Evolutionary conservation across 2,329 filamentous ascomycete genomes (phyloP).

Genomic region (Colletotrichum sp.): DNA sequence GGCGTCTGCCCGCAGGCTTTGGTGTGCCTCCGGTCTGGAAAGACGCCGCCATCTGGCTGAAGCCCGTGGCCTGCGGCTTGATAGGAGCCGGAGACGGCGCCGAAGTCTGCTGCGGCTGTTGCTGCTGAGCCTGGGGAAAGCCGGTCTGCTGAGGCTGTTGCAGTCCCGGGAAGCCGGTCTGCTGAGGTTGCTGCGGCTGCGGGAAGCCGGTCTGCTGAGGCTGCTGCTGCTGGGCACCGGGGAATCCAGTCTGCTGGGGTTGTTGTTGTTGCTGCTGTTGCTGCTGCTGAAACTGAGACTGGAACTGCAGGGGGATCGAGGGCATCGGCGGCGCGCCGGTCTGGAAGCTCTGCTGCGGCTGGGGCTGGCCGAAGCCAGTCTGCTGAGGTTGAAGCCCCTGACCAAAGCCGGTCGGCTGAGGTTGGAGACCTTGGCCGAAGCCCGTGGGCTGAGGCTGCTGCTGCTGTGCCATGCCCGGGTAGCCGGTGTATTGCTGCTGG

Average conservation of each 20-base stretch:
- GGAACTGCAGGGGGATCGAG: conserved; percentile 63
- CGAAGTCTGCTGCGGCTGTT: conserved; percentile 49
- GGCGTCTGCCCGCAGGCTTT: conserved; percentile 49
- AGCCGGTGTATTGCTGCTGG: conserved; percentile 67
- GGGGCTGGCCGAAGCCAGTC: conserved; percentile 67
- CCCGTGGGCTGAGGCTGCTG: conserved; percentile 68
- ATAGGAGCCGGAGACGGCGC: conserved; percentile 59
- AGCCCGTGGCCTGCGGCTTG: conserved; percentile 70
- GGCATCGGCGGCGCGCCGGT: conserved; percentile 65
- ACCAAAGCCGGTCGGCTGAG: conserved; percentile 48
- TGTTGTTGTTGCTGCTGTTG: conserved; percentile 48
- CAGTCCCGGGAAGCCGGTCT: conserved; percentile 48
- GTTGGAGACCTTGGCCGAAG: conserved; percentile 56
- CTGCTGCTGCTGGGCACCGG: conserved; percentile 51
- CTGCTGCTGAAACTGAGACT: conserved; percentile 63
- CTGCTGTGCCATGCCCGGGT: conserved; percentile 58
- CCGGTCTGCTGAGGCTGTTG: conserved; percentile 45
- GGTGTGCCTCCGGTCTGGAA: conserved; percentile 59
- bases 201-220: conserved; percentile 49
- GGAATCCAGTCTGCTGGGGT: conserved; percentile 48
- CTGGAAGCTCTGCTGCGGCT: conserved; percentile 66
- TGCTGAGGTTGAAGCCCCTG: conserved; percentile 66
- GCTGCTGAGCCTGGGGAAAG: conserved; percentile 35
- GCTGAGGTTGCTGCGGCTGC: conserved; percentile 44
- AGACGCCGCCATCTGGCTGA: conserved; percentile 70